A percentile compares a stretch with the other conserved stretches of the same genome.
Conservation (phyloP, 1,284 basidiomycete species). For the Marasmius oreades region DNA sequence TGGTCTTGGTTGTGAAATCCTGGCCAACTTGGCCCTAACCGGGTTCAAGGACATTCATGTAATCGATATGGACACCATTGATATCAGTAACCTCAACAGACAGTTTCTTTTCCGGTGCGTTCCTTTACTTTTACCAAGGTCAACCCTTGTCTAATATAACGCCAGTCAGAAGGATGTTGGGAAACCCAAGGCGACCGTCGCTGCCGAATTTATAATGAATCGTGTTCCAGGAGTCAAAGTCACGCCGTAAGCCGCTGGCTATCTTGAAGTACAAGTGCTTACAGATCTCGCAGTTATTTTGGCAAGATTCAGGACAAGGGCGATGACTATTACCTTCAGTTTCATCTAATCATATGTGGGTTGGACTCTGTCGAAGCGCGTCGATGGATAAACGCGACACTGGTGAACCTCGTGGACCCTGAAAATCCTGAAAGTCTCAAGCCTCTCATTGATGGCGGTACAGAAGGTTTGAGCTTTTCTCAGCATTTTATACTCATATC, state of each 20-base stretch:
- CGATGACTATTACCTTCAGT: conserved; percentile 95
- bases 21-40: conserved; percentile 88
- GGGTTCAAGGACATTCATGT: conserved; percentile 99
- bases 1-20: conserved; percentile 92
- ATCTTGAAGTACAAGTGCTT: conserved; percentile 6
- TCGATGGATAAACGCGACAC: conserved; percentile 98
- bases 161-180: conserved; percentile 87
- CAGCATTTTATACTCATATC: not conserved
- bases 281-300: conserved; percentile 64
- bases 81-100: conserved; percentile 97
- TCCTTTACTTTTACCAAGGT: not conserved
- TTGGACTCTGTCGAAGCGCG: conserved; percentile 97
- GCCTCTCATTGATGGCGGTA: conserved; percentile 98
- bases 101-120: conserved; percentile 95
- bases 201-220: conserved; percentile 94
- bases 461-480: conserved; percentile 68
- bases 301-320: conserved; percentile 99
- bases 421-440: conserved; percentile 92
- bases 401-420: conserved; percentile 90
- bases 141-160: not conserved
- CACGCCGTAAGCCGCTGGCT: conserved; percentile 68
- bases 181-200: conserved; percentile 89
- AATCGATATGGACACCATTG: conserved; percentile 99
- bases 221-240: conserved; percentile 93
- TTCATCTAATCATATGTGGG: conserved; percentile 95